Conservation (phyloP, 331 rosid species). For the Ulmus americana region DNA sequence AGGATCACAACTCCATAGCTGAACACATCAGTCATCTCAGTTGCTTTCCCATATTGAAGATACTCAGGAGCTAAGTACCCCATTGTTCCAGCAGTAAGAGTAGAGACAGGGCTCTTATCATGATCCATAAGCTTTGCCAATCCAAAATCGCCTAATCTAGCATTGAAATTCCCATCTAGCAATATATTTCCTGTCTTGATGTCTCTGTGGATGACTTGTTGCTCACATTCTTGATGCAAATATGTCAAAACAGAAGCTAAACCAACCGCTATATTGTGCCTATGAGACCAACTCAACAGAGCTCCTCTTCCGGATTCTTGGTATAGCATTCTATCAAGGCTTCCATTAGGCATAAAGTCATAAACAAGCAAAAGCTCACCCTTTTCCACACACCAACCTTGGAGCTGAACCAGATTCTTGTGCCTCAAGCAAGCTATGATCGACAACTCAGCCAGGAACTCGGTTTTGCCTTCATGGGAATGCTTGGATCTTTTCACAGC, state of each 20-base stretch:
- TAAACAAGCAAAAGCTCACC: constrained; percentile 72
- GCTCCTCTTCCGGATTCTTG: constrained; percentile 29
- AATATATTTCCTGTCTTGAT: constrained; percentile 64
- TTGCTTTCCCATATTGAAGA: constrained; percentile 78
- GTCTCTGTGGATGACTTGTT: constrained; percentile 75
- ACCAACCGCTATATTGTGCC: constrained; percentile 60
- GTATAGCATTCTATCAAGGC: constrained; percentile 53
- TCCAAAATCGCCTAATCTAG: constrained; percentile 73
- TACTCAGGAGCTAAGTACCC: constrained; percentile 87
- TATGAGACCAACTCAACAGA: constrained; percentile 47
- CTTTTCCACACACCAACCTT: constrained; percentile 84
- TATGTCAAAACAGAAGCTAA: constrained; percentile 72
- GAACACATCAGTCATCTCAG: constrained; percentile 68
- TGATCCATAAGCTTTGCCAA: constrained; percentile 87
- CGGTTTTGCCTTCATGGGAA: constrained; percentile 64
- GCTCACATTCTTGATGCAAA: constrained; percentile 78
- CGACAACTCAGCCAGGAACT: constrained; percentile 62
- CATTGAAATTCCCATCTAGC: constrained; percentile 53
- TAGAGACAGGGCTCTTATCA: constrained; percentile 74
- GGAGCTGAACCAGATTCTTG: constrained; percentile 72
- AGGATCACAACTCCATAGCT: constrained; percentile 72
- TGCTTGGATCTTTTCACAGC: constrained; percentile 74
- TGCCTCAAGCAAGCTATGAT: constrained; percentile 80
- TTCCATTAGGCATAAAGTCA: constrained; percentile 81
- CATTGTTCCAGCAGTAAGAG: constrained; percentile 78